phyloP scores from a whole-genome alignment of 2,329 filamentous ascomycete species.

The Chaetomiaceae sp. region DNA sequence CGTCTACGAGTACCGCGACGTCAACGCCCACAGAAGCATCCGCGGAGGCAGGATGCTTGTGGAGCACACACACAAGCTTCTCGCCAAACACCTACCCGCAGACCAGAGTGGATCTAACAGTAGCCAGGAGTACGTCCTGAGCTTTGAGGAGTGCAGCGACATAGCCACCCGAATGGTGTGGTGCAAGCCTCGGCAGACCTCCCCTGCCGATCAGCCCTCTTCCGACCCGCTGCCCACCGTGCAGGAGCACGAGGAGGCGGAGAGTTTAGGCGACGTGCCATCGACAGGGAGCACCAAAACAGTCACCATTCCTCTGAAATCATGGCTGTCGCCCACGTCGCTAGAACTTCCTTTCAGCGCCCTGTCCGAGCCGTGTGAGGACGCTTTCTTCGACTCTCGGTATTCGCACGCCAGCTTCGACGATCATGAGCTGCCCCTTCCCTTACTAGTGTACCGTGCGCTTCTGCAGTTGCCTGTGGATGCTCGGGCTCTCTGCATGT shows the following conservation, averaged over 20 bases:
- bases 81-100: conserved; percentile 42
- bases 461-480: conserved; percentile 74
- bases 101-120: conserved; percentile 19
- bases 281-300: conserved; percentile 23
- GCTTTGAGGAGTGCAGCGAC: conserved; percentile 78
- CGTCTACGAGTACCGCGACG: conserved; percentile 85
- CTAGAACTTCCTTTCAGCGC: conserved; percentile 62
- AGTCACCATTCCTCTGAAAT: conserved; percentile 41
- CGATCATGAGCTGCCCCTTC: conserved; percentile 78
- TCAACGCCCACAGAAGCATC: conserved; percentile 62
- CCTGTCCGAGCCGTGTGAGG: conserved; percentile 69
- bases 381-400: conserved; percentile 60
- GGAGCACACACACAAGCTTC: conserved; percentile 59
- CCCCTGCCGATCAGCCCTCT: conserved; percentile 19
- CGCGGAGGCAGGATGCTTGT: conserved; percentile 69
- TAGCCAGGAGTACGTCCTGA: conserved; percentile 36
- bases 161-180: conserved; percentile 69
- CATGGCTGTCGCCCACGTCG: conserved; percentile 44
- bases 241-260: conserved; percentile 51
- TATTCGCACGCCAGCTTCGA: conserved; percentile 57
- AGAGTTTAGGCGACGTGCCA: conserved; percentile 21
- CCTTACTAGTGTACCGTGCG: conserved; percentile 67
- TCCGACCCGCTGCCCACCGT: conserved; percentile 43
- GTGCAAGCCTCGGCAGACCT: conserved; percentile 52
- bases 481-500: conserved; percentile 77